A percentile compares a stretch with the other conserved stretches of the same genome.
Evolutionary conservation across 768 basidiomycete genomes (phyloP).

Genomic region (Pulveroboletus sp.): DNA sequence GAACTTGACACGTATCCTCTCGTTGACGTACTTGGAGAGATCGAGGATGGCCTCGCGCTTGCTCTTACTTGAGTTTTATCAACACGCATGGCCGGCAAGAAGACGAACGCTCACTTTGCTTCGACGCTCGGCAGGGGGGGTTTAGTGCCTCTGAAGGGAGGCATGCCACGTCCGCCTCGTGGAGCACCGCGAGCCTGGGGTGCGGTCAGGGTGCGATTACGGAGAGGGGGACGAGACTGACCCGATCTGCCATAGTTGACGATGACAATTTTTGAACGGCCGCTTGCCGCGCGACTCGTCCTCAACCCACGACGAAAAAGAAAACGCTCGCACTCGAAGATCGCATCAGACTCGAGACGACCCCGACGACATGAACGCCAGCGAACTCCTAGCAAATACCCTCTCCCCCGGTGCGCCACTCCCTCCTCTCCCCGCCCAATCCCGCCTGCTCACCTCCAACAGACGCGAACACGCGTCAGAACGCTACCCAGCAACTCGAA

Average conservation of each 20-base stretch:
- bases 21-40: conserved; percentile 89
- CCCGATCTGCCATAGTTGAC: conserved; percentile 32
- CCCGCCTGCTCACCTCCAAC: conserved; percentile 26
- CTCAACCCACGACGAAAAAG: conserved; percentile 23
- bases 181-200: conserved; percentile 57
- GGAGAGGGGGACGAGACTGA: conserved; percentile 8
- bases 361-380: conserved; percentile 71
- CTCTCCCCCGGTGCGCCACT: conserved; percentile 76
- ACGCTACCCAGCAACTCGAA: conserved; percentile 89
- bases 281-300: conserved; percentile 33
- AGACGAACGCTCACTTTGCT: conserved; percentile 24
- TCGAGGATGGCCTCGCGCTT: conserved; percentile 94
- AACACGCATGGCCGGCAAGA: conserved; percentile 18
- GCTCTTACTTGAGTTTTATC: conserved; percentile 33
- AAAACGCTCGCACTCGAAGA: conserved; percentile 8
- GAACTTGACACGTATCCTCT: conserved; percentile 92
- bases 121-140: conserved; percentile 17
- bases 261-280: conserved; percentile 31
- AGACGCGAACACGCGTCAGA: conserved; percentile 90
- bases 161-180: conserved; percentile 44
- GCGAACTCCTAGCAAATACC: conserved; percentile 86
- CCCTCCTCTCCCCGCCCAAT: conserved; percentile 26
- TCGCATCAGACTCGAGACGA: conserved; percentile 22
- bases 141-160: conserved; percentile 24
- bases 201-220: conserved; percentile 21